These are phyloP conservation scores for Myotisia sp. DNA, from an alignment of 2,329 filamentous ascomycete genomes.

Conservation along the genomic window DNA sequence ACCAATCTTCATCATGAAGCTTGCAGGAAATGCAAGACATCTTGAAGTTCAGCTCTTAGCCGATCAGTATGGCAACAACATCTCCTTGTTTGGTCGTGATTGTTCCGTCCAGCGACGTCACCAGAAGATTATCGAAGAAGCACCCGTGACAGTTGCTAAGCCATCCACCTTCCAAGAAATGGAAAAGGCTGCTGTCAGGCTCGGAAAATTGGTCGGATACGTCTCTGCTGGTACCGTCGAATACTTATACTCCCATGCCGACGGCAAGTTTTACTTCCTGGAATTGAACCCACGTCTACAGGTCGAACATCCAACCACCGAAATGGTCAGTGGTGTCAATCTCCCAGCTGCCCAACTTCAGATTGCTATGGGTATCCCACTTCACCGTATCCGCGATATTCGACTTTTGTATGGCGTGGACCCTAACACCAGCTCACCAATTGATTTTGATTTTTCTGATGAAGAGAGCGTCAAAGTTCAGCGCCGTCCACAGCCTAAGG, in stretches of 20 bases:
- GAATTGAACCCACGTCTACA: constrained; percentile 98
- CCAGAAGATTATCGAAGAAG: constrained; percentile 99
- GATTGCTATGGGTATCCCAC: constrained; percentile 94
- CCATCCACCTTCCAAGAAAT: constrained; percentile 80
- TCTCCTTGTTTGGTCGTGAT: constrained; percentile 95
- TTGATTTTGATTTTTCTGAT: constrained; percentile 92
- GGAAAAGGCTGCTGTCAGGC: constrained; percentile 89
- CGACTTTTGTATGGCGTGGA: constrained; percentile 91
- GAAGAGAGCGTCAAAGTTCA: constrained; percentile 72
- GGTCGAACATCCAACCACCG: constrained; percentile 97
- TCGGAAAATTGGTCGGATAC: constrained; percentile 89
- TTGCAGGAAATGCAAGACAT: constrained; percentile 90
- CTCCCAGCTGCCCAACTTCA: constrained; percentile 93
- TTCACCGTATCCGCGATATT: constrained; percentile 93
- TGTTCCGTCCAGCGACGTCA: constrained; percentile 96
- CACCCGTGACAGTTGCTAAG: constrained; percentile 91
- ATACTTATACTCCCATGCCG: constrained; percentile 93
- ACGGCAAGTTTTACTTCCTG: constrained; percentile 99
- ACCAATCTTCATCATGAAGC: constrained; percentile 99
- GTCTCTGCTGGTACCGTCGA: constrained; percentile 98
- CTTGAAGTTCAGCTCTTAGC: constrained; percentile 93
- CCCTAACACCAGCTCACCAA: constrained; percentile 68
- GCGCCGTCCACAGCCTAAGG: constrained; percentile 81
- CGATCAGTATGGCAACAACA: constrained; percentile 99
- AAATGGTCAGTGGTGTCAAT: constrained; percentile 98